Conservation (phyloP, 176 grass and related monocot species). For the Raddia guianensis region DNA sequence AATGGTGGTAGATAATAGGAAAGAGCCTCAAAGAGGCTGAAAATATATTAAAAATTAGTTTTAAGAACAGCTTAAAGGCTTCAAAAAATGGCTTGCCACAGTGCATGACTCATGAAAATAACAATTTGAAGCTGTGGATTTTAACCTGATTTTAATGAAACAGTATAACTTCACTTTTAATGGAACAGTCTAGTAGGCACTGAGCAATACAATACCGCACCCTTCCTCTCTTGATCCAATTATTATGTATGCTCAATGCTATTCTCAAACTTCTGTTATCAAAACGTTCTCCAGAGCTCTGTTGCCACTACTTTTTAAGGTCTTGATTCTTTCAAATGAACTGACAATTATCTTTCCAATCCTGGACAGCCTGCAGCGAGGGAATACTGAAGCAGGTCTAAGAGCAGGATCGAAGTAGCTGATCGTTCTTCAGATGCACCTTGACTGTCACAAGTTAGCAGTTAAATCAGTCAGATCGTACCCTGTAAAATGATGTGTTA, state of each 20-base stretch:
- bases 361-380: conserved; percentile 12
- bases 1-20: too few relatives aligned
- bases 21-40: too few relatives aligned
- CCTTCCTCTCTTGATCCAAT: neutral
- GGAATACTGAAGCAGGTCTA: neutral
- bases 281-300: neutral
- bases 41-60: too few relatives aligned
- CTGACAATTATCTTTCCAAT: conserved; percentile 2
- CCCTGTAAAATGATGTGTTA: neutral
- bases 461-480: neutral
- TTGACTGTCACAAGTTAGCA: neutral
- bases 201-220: neutral
- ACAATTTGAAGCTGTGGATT: too few relatives aligned
- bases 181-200: neutral
- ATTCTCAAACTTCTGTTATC: neutral
- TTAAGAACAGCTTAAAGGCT: too few relatives aligned
- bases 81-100: too few relatives aligned
- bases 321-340: neutral
- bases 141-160: too few relatives aligned
- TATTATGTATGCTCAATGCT: neutral
- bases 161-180: neutral
- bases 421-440: neutral
- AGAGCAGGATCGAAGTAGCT: conserved; percentile 42
- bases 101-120: too few relatives aligned
- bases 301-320: neutral